phyloP scores from a whole-genome alignment of 768 basidiomycete genomes.

The Clitopilus hobsonii region DNA sequence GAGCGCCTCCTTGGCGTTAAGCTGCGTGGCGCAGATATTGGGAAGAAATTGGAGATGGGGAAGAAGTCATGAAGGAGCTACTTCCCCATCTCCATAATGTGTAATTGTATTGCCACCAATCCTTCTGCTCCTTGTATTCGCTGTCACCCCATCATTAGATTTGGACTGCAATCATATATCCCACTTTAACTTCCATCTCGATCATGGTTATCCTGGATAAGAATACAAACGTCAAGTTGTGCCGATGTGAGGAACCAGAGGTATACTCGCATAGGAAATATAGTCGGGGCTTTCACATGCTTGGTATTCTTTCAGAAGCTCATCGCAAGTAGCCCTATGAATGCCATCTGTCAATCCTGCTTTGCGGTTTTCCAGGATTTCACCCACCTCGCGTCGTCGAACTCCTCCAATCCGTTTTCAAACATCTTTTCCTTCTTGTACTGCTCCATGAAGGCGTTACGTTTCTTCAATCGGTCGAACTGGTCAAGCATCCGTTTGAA shows the following conservation, averaged over 20 bases:
- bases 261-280: slow-evolving; percentile 80
- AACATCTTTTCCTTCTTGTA: slow-evolving; percentile 98
- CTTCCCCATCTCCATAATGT: slow-evolving; percentile 23
- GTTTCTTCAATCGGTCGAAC: slow-evolving; percentile 80
- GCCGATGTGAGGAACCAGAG: not conserved
- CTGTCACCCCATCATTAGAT: not conserved
- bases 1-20: slow-evolving; percentile 85
- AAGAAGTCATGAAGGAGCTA: slow-evolving; percentile 60
- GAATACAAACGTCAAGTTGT: not conserved
- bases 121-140: not conserved
- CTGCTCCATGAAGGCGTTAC: slow-evolving; percentile 94
- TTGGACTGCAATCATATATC: not conserved
- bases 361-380: no score
- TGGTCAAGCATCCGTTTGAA: slow-evolving; percentile 97
- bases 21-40: slow-evolving; percentile 85
- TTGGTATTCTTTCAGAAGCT: slow-evolving; percentile 89
- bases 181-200: not conserved
- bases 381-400: slow-evolving; percentile 90
- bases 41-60: slow-evolving; percentile 77
- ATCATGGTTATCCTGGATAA: not conserved
- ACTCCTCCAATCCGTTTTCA: slow-evolving; percentile 88
- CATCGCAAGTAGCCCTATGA: slow-evolving; percentile 81
- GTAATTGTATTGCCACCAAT: slow-evolving; percentile 18
- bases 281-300: slow-evolving; percentile 96
- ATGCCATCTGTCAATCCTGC: no score